Conservation (phyloP, 257 asterid species). For the Dorcoceras hygrometricum region DNA sequence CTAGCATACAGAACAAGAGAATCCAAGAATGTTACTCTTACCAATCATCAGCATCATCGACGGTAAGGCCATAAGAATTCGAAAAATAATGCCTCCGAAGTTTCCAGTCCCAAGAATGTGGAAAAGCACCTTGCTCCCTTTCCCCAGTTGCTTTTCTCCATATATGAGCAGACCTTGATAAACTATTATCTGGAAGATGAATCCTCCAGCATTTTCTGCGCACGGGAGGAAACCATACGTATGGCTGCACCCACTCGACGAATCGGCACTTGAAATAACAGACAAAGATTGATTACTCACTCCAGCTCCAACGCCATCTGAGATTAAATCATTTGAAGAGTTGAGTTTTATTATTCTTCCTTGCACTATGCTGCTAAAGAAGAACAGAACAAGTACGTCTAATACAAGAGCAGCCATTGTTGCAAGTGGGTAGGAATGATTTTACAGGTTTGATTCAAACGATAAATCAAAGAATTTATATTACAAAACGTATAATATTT, state of each 20-base stretch:
- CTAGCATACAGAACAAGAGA: not conserved
- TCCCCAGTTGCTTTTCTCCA: constrained; percentile 40
- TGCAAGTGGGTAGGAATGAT: not conserved
- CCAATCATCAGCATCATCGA: constrained; percentile 54
- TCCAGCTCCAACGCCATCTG: constrained; percentile 1
- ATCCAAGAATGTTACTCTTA: constrained; percentile 19
- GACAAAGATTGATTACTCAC: not conserved
- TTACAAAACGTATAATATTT: too few species aligned
- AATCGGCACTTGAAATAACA: not conserved
- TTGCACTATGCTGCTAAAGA: not conserved
- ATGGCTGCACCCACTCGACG: constrained; percentile 35
- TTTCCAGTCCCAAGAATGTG: constrained; percentile 39
- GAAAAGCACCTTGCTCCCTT: constrained; percentile 47
- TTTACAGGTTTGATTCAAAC: not conserved
- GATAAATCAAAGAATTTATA: too few species aligned
- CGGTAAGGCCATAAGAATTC: constrained; percentile 52
- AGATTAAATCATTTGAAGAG: not conserved
- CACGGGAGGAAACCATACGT: constrained; percentile 63
- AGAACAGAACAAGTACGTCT: not conserved
- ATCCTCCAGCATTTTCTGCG: constrained; percentile 45
- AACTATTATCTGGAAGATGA: constrained; percentile 39
- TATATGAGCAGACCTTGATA: constrained; percentile 44
- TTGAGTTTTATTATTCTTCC: constrained; percentile 1
- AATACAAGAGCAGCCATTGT: constrained; percentile 15
- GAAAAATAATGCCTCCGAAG: constrained; percentile 52